phyloP scores from a whole-genome alignment of 495 filamentous ascomycete genomes.

The Penicillium egyptiacum region DNA sequence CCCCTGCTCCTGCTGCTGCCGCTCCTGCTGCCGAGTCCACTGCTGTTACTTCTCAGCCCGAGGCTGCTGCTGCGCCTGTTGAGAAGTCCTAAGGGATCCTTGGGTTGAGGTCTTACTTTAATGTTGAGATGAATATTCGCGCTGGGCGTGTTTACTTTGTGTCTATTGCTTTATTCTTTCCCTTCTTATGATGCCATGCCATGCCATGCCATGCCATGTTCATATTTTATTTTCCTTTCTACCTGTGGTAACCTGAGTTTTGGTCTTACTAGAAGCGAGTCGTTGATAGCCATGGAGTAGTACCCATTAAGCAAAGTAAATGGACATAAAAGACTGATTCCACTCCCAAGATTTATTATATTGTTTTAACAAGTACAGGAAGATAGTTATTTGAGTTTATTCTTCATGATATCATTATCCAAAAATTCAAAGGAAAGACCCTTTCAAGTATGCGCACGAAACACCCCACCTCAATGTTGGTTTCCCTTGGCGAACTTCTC shows the following conservation, averaged over 20 bases:
- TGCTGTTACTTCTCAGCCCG: slow-evolving; percentile 20
- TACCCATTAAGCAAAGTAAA: neutral
- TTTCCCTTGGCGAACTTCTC: slow-evolving; percentile 58
- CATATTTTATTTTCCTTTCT: slow-evolving; percentile 6
- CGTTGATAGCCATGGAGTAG: neutral
- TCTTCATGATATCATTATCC: slow-evolving; percentile 13
- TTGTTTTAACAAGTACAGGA: neutral
- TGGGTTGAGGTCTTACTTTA: slow-evolving; percentile 3
- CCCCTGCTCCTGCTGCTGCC: slow-evolving; percentile 24
- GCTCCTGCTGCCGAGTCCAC: slow-evolving; percentile 18
- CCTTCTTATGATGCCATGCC: slow-evolving; percentile 7
- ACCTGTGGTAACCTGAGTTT: neutral
- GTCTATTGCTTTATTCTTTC: slow-evolving; percentile 4
- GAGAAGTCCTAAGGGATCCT: slow-evolving; percentile 28
- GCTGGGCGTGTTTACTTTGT: neutral
- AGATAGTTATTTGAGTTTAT: neutral
- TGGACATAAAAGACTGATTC: neutral
- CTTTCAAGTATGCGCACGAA: neutral
- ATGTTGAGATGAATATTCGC: slow-evolving; percentile 5
- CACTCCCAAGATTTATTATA: neutral
- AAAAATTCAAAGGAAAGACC: neutral
- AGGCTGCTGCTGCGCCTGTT: slow-evolving; percentile 28
- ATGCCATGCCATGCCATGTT: slow-evolving; percentile 7
- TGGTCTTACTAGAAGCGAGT: neutral
- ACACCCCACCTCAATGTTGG: slow-evolving; percentile 13